Percentiles rank a stretch among this genome's conserved stretches.
Conservation (phyloP, 2,329 filamentous ascomycete species). For the Zelopaecilomyces penicillatus region DNA sequence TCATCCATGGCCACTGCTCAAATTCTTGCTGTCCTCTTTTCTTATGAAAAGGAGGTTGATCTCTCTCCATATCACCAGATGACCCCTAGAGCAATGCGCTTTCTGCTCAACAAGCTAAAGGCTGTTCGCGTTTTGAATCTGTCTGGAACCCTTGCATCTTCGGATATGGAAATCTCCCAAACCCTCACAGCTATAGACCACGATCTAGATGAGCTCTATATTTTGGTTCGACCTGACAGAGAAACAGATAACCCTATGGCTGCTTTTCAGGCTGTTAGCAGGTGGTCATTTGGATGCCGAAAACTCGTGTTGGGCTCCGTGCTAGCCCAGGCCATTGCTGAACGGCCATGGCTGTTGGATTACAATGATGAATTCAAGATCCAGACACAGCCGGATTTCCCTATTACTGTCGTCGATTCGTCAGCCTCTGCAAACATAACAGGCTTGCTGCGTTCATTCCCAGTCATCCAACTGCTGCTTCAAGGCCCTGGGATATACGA, state of each 20-base stretch:
- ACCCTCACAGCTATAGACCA: background rate
- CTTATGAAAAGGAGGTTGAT: background rate
- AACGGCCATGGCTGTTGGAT: background rate
- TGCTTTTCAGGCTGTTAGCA: background rate
- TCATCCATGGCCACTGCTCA: background rate
- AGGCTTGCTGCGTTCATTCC: background rate
- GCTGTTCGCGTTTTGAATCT: background rate
- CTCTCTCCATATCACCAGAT: background rate
- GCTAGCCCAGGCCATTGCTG: background rate
- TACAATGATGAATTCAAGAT: background rate
- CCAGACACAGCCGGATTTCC: background rate
- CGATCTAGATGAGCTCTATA: constrained; percentile 1
- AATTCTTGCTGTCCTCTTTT: background rate
- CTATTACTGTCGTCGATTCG: too few species aligned
- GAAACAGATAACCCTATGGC: background rate
- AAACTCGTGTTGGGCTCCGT: background rate
- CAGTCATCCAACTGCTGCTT: constrained; percentile 1
- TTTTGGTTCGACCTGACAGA: background rate
- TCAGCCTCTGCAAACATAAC: background rate
- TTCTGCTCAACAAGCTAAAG: background rate
- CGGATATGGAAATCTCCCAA: background rate
- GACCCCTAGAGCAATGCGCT: background rate
- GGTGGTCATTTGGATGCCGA: background rate
- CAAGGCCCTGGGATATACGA: background rate
- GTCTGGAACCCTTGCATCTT: background rate